Base-by-base conservation (phyloP, 768 basidiomycete genomes). In the Rhizopogon roseolus region DNA sequence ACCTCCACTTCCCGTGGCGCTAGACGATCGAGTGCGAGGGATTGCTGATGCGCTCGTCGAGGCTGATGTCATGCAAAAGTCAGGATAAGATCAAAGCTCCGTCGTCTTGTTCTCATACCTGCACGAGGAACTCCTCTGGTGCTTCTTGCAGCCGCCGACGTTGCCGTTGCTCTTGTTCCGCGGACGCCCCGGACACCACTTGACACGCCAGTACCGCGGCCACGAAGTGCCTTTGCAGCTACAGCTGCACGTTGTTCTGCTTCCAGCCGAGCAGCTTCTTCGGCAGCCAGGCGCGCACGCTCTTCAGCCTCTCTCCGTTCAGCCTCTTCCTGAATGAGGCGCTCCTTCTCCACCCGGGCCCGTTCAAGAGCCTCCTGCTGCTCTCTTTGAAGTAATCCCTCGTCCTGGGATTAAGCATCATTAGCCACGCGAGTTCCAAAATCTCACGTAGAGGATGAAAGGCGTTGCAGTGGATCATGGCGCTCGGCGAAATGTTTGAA, bases 161-260 rank as follows among this genome's bases (percentile, higher is more conserved):
- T 82, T 45, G 49, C 65, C 11, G 81, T 86, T 1, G 82, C 85
- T 41, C 84, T 76, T 5, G 83, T 92, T 3, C 87, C 89, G 51
- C 86, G 78, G 29, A 88, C 83, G 7, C 88, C 89, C 61, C 86
- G 70, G 3, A 88, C 79, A 14, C 81, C 80, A 34, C 87, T 86
- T 22, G 81, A 73, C 43, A 65, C 37, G 36, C 62, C 63, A 41
- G 71, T 75, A 52, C 84, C 80, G 36, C 76, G 74, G 76, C 81
- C 25, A 70, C 52, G 68, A 14, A 54, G 27, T n/a, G 52, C 49
- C 41, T 67, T 70, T 41, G 59, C 50, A 0, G 41, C 22, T n/a
- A 43, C 56, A 43, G 78, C 75, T 57, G 67, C 74, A 49, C 73
- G 73, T 57, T 79, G 80, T 57, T 79, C 78, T 6, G 71, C 75